phyloP scores from a whole-genome alignment of 352 stramenopile species.

The Phytophthora hibernalis region DNA sequence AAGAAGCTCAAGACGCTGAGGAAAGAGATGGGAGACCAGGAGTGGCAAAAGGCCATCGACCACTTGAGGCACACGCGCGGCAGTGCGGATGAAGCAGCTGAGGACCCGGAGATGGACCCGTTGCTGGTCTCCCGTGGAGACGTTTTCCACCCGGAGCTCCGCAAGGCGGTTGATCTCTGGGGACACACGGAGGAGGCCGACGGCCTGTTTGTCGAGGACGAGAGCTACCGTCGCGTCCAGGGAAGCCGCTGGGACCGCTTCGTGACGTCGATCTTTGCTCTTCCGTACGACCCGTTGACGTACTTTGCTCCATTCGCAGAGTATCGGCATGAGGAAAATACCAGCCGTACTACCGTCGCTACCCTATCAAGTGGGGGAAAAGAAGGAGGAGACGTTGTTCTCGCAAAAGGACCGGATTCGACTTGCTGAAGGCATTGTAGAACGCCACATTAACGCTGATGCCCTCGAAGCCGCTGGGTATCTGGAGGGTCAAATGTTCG shows the following conservation, averaged over 20 bases:
- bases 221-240: slow-evolving; percentile 41
- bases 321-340: slow-evolving; percentile 75
- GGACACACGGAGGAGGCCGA: slow-evolving; percentile 84
- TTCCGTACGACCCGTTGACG: slow-evolving; percentile 78
- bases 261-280: slow-evolving; percentile 61
- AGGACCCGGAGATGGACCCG: slow-evolving; percentile 80
- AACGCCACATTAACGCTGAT: slow-evolving; percentile 72
- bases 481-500: slow-evolving; percentile 75
- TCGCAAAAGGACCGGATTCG: slow-evolving; percentile 80
- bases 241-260: slow-evolving; percentile 44
- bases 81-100: slow-evolving; percentile 34
- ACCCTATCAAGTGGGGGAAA: slow-evolving; percentile 78
- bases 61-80: slow-evolving; percentile 66
- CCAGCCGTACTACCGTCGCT: slow-evolving; percentile 84
- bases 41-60: slow-evolving; percentile 59
- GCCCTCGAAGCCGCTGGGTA: slow-evolving; percentile 55
- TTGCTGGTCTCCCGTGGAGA: slow-evolving; percentile 67
- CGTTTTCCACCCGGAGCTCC: slow-evolving; percentile 68
- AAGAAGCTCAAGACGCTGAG: slow-evolving; percentile 61
- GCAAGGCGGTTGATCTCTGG: slow-evolving; percentile 60
- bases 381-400: slow-evolving; percentile 72
- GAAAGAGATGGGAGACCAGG: slow-evolving; percentile 58
- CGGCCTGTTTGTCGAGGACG: slow-evolving; percentile 60
- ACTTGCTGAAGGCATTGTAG: slow-evolving; percentile 63
- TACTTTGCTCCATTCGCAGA: slow-evolving; percentile 85